Evolutionary conservation across 176 grass and related monocot species (phyloP).

Genomic region (Dactylis glomerata): DNA sequence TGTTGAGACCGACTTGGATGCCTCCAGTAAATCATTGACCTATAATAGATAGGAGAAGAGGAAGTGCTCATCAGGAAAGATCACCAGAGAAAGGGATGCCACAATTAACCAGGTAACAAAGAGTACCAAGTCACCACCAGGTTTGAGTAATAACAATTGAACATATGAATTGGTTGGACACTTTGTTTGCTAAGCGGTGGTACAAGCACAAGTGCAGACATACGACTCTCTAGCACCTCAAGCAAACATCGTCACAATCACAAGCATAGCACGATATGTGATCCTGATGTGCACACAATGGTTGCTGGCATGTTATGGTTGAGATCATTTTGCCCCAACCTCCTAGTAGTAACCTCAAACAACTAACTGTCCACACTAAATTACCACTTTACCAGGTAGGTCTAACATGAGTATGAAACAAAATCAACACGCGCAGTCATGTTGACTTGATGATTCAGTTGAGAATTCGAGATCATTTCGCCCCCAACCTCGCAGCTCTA

Average conservation of each 20-base stretch:
- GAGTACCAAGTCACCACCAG: not conserved
- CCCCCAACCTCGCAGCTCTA: not conserved
- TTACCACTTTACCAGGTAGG: not conserved
- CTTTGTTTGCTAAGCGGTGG: not conserved
- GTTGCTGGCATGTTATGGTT: not conserved
- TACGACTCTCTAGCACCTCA: not conserved
- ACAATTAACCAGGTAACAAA: not conserved
- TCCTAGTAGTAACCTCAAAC: not conserved
- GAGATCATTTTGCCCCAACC: not conserved
- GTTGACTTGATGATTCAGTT: not conserved
- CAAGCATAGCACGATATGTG: not conserved
- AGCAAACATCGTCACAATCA: not conserved
- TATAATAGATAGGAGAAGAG: conserved; percentile 2
- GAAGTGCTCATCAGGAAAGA: not conserved
- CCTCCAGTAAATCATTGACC: conserved; percentile 75
- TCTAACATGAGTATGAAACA: not conserved
- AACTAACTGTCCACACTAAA: not conserved
- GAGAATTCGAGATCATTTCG: not conserved
- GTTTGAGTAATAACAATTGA: not conserved
- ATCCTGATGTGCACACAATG: not conserved
- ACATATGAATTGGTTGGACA: not conserved
- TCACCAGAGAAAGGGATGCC: not conserved
- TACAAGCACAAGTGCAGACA: not conserved
- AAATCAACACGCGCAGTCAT: not conserved
- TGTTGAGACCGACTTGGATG: conserved; percentile 73